phyloP scores from a whole-genome alignment of 345 rosid genomes.

The Melaleuca alternifolia region DNA sequence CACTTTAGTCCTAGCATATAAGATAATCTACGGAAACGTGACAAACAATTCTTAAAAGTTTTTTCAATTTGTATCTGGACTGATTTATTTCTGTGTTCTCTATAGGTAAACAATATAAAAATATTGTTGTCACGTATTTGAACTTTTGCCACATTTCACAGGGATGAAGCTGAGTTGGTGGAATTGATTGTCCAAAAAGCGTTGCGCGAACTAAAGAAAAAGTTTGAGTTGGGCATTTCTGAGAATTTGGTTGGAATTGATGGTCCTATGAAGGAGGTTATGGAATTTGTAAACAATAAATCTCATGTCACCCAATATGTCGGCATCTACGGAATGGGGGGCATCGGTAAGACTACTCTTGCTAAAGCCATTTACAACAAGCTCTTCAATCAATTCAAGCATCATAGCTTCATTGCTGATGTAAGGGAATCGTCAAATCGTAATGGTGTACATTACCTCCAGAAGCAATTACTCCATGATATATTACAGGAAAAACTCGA shows the following conservation, averaged over 20 bases:
- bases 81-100: neutral
- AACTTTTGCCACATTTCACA: neutral
- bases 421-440: neutral
- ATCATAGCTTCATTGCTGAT: neutral
- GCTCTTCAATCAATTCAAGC: neutral
- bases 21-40: neutral
- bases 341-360: neutral
- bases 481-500: too few relatives aligned
- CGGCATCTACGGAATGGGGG: neutral
- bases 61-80: neutral
- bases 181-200: neutral
- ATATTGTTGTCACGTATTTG: neutral
- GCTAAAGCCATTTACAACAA: neutral
- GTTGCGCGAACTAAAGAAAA: neutral
- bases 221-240: neutral
- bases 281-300: neutral
- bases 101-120: neutral
- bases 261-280: neutral
- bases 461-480: too few relatives aligned
- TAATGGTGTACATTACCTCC: neutral
- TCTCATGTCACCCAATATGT: neutral
- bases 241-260: neutral
- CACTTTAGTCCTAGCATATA: neutral
- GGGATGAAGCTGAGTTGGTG: neutral
- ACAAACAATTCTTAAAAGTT: neutral